Evolutionary conservation across 2,329 filamentous ascomycete genomes (phyloP).

Genomic region (Zasmidium angulare): DNA sequence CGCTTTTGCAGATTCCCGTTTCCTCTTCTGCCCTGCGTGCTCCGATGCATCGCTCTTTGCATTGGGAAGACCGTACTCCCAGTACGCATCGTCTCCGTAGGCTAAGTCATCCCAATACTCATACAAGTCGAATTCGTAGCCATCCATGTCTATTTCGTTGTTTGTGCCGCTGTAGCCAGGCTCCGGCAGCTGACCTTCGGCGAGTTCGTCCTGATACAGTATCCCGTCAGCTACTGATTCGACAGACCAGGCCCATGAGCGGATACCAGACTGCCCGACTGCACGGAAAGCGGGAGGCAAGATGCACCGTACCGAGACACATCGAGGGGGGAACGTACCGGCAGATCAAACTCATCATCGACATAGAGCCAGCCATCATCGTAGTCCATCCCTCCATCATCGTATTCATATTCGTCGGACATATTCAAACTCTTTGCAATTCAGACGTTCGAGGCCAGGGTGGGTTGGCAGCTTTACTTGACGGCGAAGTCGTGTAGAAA

Average conservation of each 20-base stretch:
- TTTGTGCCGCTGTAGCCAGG: constrained; percentile 39
- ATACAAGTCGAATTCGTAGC: constrained; percentile 48
- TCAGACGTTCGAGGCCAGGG: neutral
- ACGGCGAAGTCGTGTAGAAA: neutral
- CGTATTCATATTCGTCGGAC: constrained; percentile 38
- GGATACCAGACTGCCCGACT: neutral
- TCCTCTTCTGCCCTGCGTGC: constrained; percentile 32
- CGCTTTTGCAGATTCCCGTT: constrained; percentile 19
- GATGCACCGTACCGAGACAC: constrained; percentile 15
- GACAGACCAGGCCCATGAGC: neutral
- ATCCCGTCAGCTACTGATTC: neutral
- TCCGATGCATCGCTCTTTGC: constrained; percentile 11
- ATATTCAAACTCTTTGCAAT: neutral
- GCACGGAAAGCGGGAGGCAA: neutral
- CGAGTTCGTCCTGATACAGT: constrained; percentile 46
- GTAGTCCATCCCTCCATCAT: constrained; percentile 38
- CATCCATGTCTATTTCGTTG: constrained; percentile 29
- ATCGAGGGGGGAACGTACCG: constrained; percentile 30
- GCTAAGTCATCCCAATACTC: constrained; percentile 51
- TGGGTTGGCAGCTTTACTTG: neutral
- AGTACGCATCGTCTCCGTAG: constrained; percentile 48
- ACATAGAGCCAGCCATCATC: constrained; percentile 48
- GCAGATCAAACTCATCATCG: constrained; percentile 43
- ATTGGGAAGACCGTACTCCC: constrained; percentile 34
- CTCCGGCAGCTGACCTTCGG: constrained; percentile 48